phyloP scores from a whole-genome alignment of 768 basidiomycete species.

The Cyclocybe aegerita region DNA sequence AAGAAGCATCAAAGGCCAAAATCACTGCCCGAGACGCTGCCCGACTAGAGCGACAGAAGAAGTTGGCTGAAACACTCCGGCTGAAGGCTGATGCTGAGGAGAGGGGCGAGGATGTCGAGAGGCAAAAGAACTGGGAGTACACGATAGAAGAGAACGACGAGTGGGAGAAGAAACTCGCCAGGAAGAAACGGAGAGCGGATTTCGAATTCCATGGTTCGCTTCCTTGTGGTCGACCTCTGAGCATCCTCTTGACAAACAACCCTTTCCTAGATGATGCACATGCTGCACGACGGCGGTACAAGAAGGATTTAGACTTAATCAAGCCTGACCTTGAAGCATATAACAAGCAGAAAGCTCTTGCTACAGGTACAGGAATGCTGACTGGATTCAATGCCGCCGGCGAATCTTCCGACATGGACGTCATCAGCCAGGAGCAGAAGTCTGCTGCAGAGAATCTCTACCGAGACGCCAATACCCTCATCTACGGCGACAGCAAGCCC shows the following conservation, averaged over 20 bases:
- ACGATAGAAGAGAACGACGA: conserved; percentile 93
- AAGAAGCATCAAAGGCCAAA: conserved; percentile 80
- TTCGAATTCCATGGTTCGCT: conserved; percentile 88
- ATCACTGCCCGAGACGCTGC: conserved; percentile 77
- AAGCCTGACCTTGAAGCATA: conserved; percentile 88
- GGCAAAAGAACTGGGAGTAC: conserved; percentile 93
- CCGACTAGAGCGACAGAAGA: conserved; percentile 85
- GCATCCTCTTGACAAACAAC: not conserved
- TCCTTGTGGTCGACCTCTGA: not conserved
- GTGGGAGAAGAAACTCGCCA: conserved; percentile 89
- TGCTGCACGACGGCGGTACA: conserved; percentile 85
- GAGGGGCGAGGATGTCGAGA: conserved; percentile 86
- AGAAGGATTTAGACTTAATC: conserved; percentile 85
- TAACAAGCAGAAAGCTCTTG: conserved; percentile 86
- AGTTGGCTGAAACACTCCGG: conserved; percentile 84
- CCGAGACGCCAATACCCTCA: conserved; percentile 87
- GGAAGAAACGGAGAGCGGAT: conserved; percentile 83
- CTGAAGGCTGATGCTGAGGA: conserved; percentile 88
- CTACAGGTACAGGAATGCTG: conserved; percentile 76
- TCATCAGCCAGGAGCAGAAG: conserved; percentile 54
- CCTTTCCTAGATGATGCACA: conserved; percentile 75
- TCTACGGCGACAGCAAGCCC: conserved; percentile 96
- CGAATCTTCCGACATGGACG: conserved; percentile 31
- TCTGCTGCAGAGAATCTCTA: conserved; percentile 82
- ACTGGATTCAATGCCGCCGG: conserved; percentile 55